These are phyloP conservation scores for Trametes sp. DNA, from an alignment of 1,284 basidiomycete species.

Conservation along the genomic window DNA sequence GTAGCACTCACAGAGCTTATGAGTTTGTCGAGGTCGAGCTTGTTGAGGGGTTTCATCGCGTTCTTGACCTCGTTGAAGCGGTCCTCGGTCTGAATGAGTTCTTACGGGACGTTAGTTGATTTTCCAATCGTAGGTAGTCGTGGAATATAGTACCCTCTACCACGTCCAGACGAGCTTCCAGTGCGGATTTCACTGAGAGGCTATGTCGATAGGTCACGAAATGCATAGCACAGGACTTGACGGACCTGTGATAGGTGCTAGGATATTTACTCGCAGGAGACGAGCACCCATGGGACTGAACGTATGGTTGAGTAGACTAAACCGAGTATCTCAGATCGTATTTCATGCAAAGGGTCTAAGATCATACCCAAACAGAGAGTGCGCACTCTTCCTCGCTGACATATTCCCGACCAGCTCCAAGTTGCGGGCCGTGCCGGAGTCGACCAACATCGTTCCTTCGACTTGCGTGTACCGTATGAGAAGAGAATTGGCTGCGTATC, in stretches of 20 bases:
- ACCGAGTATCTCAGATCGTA: not conserved
- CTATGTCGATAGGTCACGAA: constrained; percentile 7
- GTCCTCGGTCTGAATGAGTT: constrained; percentile 80
- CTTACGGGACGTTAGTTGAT: constrained; percentile 48
- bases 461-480: constrained; percentile 82
- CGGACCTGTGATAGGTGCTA: constrained; percentile 83
- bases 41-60: constrained; percentile 74
- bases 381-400: constrained; percentile 64
- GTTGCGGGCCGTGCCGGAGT: constrained; percentile 85
- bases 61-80: constrained; percentile 73
- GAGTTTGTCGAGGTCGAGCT: constrained; percentile 89
- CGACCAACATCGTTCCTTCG: constrained; percentile 93
- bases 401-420: constrained; percentile 88
- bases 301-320: constrained; percentile 78
- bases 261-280: constrained; percentile 80
- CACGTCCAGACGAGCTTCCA: constrained; percentile 84
- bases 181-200: constrained; percentile 59
- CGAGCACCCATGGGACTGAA: constrained; percentile 89
- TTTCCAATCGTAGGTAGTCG: not conserved
- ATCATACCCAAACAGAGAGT: constrained; percentile 72
- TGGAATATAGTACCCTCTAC: constrained; percentile 68
- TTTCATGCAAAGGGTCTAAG: not conserved
- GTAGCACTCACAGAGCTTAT: constrained; percentile 66
- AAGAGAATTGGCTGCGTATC: constrained; percentile 77
- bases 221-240: not conserved